Evolutionary conservation across 305 asterid genomes (phyloP).

Genomic region (Ruellia speciosa): DNA sequence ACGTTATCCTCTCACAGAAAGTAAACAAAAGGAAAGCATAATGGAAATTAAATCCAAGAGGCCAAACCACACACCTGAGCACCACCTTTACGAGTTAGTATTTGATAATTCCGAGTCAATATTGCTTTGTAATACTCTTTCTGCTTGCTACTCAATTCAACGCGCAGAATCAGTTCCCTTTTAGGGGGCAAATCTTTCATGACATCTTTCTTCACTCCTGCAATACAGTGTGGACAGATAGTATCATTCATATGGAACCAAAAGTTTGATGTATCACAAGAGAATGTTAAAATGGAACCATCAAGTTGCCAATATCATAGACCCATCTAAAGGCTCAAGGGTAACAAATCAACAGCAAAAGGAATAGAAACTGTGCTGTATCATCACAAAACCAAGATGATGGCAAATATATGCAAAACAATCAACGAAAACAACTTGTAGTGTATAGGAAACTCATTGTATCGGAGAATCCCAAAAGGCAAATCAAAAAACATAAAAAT

Average conservation of each 20-base stretch:
- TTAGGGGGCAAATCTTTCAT: constrained; percentile 93
- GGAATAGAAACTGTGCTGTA: neutral
- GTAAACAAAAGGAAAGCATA: constrained; percentile 5
- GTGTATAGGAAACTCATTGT: neutral
- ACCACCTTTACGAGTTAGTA: constrained; percentile 93
- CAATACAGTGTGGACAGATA: constrained; percentile 16
- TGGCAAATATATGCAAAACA: constrained; percentile 10
- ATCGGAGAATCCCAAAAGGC: no score
- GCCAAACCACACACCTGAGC: constrained; percentile 62
- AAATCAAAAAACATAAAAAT: neutral
- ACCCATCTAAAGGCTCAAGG: constrained; percentile 18
- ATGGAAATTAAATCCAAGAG: neutral
- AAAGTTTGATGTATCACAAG: constrained; percentile 2
- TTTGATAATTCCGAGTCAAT: constrained; percentile 88
- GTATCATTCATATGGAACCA: neutral
- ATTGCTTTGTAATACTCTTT: constrained; percentile 95
- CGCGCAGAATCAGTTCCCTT: constrained; percentile 89
- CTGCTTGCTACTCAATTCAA: constrained; percentile 88
- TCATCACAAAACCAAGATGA: neutral
- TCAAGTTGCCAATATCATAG: constrained; percentile 7
- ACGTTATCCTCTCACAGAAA: constrained; percentile 17
- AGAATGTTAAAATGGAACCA: constrained; percentile 10
- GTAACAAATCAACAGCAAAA: constrained; percentile 11
- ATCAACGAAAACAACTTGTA: constrained; percentile 4
- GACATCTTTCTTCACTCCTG: constrained; percentile 94